Percentiles rank a stretch among this genome's conserved stretches.
These are phyloP conservation scores for Tilletia caries DNA, from an alignment of 1,284 basidiomycete genomes.

Conservation along the genomic window DNA sequence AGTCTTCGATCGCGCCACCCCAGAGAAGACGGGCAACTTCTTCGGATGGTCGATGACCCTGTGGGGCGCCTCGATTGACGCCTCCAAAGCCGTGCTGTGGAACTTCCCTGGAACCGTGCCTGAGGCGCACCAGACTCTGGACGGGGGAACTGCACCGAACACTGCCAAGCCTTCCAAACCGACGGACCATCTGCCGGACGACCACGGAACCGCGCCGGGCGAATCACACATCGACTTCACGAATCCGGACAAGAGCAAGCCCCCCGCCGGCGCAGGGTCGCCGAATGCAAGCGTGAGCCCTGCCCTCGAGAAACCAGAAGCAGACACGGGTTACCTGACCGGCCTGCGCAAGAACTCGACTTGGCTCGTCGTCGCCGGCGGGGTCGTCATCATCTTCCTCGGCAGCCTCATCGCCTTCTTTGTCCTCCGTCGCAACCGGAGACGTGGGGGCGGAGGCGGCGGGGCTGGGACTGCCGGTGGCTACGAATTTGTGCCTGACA, in stretches of 20 bases:
- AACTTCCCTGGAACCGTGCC: slow-evolving; percentile 44
- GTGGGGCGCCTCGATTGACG: slow-evolving; percentile 84
- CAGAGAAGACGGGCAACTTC: slow-evolving; percentile 67
- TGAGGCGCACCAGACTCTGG: slow-evolving; percentile 60
- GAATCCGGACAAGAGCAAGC: slow-evolving; percentile 47
- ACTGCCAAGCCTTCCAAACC: slow-evolving; percentile 69
- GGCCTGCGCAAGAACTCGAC: slow-evolving; percentile 71
- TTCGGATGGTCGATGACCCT: slow-evolving; percentile 87
- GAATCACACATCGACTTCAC: slow-evolving; percentile 52
- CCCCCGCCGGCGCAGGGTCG: slow-evolving; percentile 25
- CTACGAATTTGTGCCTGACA: slow-evolving; percentile 67
- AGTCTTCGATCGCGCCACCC: slow-evolving; percentile 66
- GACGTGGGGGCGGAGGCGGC: slow-evolving; percentile 34
- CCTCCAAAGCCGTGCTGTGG: slow-evolving; percentile 61
- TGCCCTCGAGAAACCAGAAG: slow-evolving; percentile 50
- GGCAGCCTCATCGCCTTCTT: slow-evolving; percentile 64
- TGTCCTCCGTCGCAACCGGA: slow-evolving; percentile 61
- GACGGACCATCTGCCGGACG: slow-evolving; percentile 77
- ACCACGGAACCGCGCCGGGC: slow-evolving; percentile 64
- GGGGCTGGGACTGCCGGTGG: slow-evolving; percentile 49
- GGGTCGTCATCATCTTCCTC: slow-evolving; percentile 68
- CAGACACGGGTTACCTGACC: slow-evolving; percentile 80
- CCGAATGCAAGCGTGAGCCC: not conserved
- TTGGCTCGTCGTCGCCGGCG: slow-evolving; percentile 78
- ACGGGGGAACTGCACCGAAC: slow-evolving; percentile 54